A percentile compares a stretch with the other conserved stretches of the same genome.
These are phyloP conservation scores for Panellus pusillus DNA, from an alignment of 768 basidiomycete genomes.

Conservation along the genomic window DNA sequence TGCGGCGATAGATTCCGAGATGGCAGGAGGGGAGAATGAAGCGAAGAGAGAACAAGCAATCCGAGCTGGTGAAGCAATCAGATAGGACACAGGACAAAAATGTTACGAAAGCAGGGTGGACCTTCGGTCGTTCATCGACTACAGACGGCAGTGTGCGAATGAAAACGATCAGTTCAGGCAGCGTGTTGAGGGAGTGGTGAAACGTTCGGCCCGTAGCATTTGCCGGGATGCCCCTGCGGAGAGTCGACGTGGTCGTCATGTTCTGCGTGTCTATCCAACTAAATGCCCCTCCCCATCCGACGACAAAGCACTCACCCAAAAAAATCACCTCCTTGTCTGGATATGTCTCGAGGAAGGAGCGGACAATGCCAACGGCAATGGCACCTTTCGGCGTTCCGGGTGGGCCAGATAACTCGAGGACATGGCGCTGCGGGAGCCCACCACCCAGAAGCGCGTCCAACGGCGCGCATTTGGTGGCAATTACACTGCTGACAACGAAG, in stretches of 20 bases:
- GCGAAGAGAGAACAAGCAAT: slow-evolving; percentile 64
- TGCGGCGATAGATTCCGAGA: slow-evolving; percentile 32
- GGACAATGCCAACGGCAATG: slow-evolving; percentile 50
- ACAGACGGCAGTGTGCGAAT: slow-evolving; percentile 52
- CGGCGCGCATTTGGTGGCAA: slow-evolving; percentile 46
- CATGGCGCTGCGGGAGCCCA: slow-evolving; percentile 58
- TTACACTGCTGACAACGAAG: slow-evolving; percentile 28
- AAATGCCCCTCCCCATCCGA: background rate
- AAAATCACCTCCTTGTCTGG: slow-evolving; percentile 56
- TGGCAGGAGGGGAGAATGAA: slow-evolving; percentile 68
- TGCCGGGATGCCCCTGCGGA: slow-evolving; percentile 28
- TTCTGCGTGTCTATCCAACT: slow-evolving; percentile 45
- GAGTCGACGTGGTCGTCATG: slow-evolving; percentile 35
- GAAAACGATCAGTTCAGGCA: slow-evolving; percentile 60
- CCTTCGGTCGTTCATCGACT: slow-evolving; percentile 46
- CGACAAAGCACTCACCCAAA: slow-evolving; percentile 48
- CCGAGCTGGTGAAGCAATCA: slow-evolving; percentile 39
- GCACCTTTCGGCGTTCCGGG: slow-evolving; percentile 69
- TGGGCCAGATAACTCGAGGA: slow-evolving; percentile 76
- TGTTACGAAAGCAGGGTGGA: slow-evolving; percentile 25
- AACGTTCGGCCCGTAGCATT: slow-evolving; percentile 32
- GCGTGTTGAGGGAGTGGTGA: slow-evolving; percentile 43
- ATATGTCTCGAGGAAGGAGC: slow-evolving; percentile 41
- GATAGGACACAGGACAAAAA: background rate
- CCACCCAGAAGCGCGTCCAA: slow-evolving; percentile 63